These are phyloP conservation scores for Niebla homalea DNA, from an alignment of 495 filamentous ascomycete species.

Conservation along the genomic window DNA sequence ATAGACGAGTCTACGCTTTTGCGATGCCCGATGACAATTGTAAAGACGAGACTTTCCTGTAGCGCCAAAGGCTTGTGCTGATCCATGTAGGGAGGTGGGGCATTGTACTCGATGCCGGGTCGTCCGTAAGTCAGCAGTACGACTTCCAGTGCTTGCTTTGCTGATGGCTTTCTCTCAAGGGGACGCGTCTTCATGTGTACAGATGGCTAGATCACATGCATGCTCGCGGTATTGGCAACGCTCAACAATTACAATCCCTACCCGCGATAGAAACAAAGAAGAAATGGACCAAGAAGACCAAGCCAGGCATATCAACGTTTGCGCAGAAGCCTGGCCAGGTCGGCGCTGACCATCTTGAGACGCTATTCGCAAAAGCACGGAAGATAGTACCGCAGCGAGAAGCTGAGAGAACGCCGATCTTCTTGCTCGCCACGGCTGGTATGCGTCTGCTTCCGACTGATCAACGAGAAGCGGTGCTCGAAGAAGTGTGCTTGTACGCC, in stretches of 20 bases:
- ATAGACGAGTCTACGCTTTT: no score
- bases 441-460: conserved; percentile 75
- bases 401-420: conserved; percentile 75
- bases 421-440: conserved; percentile 91
- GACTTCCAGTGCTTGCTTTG: neutral
- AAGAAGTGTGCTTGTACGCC: conserved; percentile 74
- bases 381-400: conserved; percentile 67
- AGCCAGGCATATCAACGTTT: conserved; percentile 83
- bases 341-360: conserved; percentile 66
- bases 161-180: conserved; percentile 28
- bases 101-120: conserved; percentile 56
- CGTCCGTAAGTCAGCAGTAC: conserved; percentile 36
- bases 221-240: conserved; percentile 47
- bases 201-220: conserved; percentile 67
- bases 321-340: conserved; percentile 62
- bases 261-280: conserved; percentile 72
- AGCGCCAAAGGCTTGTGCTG: neutral
- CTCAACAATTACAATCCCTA: conserved; percentile 50
- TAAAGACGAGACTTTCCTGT: neutral
- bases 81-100: conserved; percentile 42
- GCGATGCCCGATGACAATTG: no score
- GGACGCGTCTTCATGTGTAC: conserved; percentile 89
- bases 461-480: conserved; percentile 56
- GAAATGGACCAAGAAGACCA: conserved; percentile 85
- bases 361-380: conserved; percentile 71